Evolutionary conservation across 2,329 filamentous ascomycete genomes (phyloP).

Genomic region (Anthostomella pinea): DNA sequence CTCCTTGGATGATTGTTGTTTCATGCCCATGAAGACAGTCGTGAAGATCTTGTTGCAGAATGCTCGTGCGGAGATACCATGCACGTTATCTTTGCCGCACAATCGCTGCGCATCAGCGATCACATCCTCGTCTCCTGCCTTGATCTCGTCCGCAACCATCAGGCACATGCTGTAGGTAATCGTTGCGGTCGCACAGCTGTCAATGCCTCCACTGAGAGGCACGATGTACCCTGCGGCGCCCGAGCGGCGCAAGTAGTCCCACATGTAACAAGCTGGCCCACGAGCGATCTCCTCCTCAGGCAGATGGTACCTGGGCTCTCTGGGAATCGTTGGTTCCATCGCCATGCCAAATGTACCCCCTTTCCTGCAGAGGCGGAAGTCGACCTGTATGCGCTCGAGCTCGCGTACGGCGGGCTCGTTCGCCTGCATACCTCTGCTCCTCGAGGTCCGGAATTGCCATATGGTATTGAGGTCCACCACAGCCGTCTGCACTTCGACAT

Average conservation of each 20-base stretch:
- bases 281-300: constrained; percentile 5
- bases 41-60: constrained; percentile 1
- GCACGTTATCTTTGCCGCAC: no score
- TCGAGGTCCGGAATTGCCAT: neutral
- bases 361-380: constrained; percentile 1
- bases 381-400: constrained; percentile 1
- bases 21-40: constrained; percentile 5
- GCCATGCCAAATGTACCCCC: neutral
- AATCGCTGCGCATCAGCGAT: no score
- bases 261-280: constrained; percentile 1
- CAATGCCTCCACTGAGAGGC: constrained; percentile 4
- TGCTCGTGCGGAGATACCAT: no score
- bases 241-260: constrained; percentile 3
- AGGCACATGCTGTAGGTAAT: no score
- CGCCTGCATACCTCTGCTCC: constrained; percentile 2
- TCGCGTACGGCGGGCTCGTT: neutral
- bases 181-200: constrained; percentile 3
- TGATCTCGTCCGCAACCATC: no score
- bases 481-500: constrained; percentile 6
- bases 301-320: neutral
- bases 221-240: neutral
- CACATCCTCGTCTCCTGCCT: no score
- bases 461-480: constrained; percentile 7
- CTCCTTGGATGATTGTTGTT: neutral
- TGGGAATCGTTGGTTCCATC: neutral